Conservation (phyloP, 192 early-diverging fungal genomes). For the Phycomyces blakesleeanus region DNA sequence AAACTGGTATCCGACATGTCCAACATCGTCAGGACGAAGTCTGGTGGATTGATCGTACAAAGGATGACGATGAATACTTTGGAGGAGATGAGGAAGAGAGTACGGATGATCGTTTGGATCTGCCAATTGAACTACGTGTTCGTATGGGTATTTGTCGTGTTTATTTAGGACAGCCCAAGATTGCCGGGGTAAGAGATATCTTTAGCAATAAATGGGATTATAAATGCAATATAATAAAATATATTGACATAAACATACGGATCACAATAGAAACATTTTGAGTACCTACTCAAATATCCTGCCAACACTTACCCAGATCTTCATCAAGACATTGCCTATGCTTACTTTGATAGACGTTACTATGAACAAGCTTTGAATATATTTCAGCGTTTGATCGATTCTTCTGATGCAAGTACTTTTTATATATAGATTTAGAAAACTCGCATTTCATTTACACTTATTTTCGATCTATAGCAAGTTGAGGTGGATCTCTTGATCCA, state of each 20-base stretch:
- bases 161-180: conserved; percentile 60
- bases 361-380: conserved; percentile 61
- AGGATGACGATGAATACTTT: conserved; percentile 47
- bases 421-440: too few species aligned
- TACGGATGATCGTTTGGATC: conserved; percentile 15
- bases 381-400: conserved; percentile 47
- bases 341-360: conserved; percentile 61
- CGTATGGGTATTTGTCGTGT: conserved; percentile 82
- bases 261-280: conserved; percentile 59
- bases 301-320: conserved; percentile 60
- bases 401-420: conserved; percentile 35
- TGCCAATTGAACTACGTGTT: conserved; percentile 85
- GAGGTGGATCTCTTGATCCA: conserved; percentile 44
- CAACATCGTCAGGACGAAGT: conserved; percentile 64
- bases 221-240: neutral
- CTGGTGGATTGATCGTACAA: conserved; percentile 62
- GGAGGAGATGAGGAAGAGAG: conserved; percentile 9
- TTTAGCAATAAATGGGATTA: conserved; percentile 2
- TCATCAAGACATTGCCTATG: conserved; percentile 71
- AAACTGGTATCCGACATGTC: conserved; percentile 63
- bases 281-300: conserved; percentile 48
- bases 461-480: conserved; percentile 16
- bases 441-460: neutral
- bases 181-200: conserved; percentile 52
- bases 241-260: neutral